phyloP scores from a whole-genome alignment of 2,329 filamentous ascomycete genomes.

The Colletotrichum sansevieriae region DNA sequence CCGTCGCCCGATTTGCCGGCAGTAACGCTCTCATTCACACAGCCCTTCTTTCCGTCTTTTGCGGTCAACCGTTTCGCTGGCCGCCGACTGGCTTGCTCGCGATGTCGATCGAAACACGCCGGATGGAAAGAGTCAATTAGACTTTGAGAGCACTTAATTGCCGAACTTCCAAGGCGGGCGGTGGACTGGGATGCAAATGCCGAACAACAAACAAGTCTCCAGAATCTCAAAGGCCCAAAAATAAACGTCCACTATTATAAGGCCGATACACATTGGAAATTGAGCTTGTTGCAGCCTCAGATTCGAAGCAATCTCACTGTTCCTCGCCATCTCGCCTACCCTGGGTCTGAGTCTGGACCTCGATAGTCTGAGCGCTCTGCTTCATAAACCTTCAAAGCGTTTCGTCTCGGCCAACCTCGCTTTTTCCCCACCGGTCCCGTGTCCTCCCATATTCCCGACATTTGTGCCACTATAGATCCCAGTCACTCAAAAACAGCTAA shows the following conservation, averaged over 20 bases:
- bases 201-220: not conserved
- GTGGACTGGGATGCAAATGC: not conserved
- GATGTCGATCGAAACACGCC: constrained; percentile 11
- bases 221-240: not conserved
- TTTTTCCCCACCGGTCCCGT: constrained; percentile 28
- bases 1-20: not conserved
- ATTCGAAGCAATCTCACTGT: constrained; percentile 12
- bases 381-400: constrained; percentile 6
- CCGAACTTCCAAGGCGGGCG: constrained; percentile 10
- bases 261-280: constrained; percentile 27
- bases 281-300: constrained; percentile 23
- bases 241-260: not conserved
- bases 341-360: constrained; percentile 15
- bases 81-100: constrained; percentile 15
- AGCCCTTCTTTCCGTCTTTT: constrained; percentile 7
- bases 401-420: constrained; percentile 22
- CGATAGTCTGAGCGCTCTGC: not conserved
- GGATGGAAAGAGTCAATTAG: constrained; percentile 15
- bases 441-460: constrained; percentile 32
- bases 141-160: constrained; percentile 16
- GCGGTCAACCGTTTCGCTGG: constrained; percentile 1
- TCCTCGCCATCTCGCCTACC: constrained; percentile 34
- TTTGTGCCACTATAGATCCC: constrained; percentile 10
- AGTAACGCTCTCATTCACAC: not conserved
- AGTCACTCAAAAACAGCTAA: constrained; percentile 18